phyloP scores from a whole-genome alignment of 345 rosid genomes.

The Physaria fendleri region DNA sequence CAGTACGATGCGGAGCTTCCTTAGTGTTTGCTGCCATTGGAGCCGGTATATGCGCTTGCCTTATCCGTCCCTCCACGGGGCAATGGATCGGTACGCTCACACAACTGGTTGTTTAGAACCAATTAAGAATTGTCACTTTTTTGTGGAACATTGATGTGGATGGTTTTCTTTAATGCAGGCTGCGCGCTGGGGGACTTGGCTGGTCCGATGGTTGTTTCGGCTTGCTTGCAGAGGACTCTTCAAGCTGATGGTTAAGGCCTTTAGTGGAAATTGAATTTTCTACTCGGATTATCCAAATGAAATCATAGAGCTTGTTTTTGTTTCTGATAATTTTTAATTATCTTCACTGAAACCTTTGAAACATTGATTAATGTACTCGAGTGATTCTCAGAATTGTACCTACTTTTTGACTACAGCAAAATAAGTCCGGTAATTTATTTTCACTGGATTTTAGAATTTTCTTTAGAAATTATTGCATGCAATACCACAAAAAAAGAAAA shows the following conservation, averaged over 20 bases:
- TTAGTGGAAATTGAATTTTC: conserved; percentile 14
- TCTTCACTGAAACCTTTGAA: not conserved
- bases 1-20: conserved; percentile 70
- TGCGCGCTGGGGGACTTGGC: conserved; percentile 79
- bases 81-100: conserved; percentile 86
- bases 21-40: conserved; percentile 84
- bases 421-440: conserved; percentile 4
- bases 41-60: conserved; percentile 75
- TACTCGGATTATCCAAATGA: not conserved
- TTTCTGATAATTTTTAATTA: not conserved
- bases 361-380: not conserved
- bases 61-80: conserved; percentile 72
- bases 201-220: conserved; percentile 60
- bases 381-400: conserved; percentile 7
- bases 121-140: not conserved
- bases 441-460: not conserved
- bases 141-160: not conserved
- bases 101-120: not conserved
- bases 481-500: no score
- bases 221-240: conserved; percentile 61
- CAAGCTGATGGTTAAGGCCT: conserved; percentile 36
- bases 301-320: conserved; percentile 5
- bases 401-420: conserved; percentile 11
- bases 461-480: no score
- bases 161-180: conserved; percentile 39